Evolutionary conservation across 306 rosid species (phyloP), one percentile per base, ranked within the genome.

Genomic region (Sphenostylis stenocarpa): DNA sequence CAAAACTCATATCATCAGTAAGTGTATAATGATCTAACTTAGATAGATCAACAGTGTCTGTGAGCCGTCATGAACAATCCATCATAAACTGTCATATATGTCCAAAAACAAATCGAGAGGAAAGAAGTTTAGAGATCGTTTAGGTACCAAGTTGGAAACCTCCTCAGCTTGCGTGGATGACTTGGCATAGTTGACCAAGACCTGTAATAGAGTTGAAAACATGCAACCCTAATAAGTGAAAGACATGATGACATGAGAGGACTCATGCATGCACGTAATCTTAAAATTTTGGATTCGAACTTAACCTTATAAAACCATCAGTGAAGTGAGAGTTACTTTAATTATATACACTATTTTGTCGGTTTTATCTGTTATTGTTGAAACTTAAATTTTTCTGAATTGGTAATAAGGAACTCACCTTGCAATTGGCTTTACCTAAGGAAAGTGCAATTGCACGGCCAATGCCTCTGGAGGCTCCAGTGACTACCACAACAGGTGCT

Each of bases 381-480:
- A 4, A 3, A 26, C 28, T 26, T 26, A 26, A 33, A 33, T 4
- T 36, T 36, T 36, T 36, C 47, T 12, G 47, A 41, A 9, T 38
- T 41, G 15, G 21, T 5, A 47, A 6, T 9, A 51, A 20, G 2
- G 34, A 56, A 66, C 52, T 16, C 44, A 90, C 97, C 97, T 88
- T 92, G 67, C 93, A 92, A 81, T 93, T 86, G 21, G 91, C 90
- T 86, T 87, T 88, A n/a, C 97, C 97, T 72, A 92, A 83, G 6
- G 89, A 72, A 83, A 90, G 77, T 4, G 96, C 95, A 85, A 86
- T 90, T 3, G 97, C 95, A 75, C 82, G 87, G 47, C 97, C 97
- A 62, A 92, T 92, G 56, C 97, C 97, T 84, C 97, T 88, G 17
- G 97, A 92, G 26, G 96, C 97, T 69, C 97, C 95, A 0, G 96